Conservation (phyloP, 148 eudicot species). For the Bassia scoparia region DNA sequence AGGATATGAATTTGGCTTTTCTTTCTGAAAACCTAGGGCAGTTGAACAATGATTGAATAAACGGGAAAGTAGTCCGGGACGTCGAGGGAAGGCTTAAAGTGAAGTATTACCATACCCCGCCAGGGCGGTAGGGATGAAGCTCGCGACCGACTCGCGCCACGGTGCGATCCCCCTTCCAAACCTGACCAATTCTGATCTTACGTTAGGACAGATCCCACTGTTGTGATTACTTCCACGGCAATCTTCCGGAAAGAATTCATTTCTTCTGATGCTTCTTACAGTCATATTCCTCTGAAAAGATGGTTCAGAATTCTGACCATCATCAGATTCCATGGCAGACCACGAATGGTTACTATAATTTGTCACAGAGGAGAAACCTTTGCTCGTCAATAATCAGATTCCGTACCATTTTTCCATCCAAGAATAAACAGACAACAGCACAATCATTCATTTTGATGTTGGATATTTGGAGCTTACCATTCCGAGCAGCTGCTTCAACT, state of each 20-base stretch:
- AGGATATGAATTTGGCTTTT: slow-evolving; percentile 37
- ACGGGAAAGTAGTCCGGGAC: too few species aligned
- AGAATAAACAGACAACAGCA: slow-evolving; percentile 83
- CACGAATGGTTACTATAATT: slow-evolving; percentile 67
- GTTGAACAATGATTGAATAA: slow-evolving; percentile 92
- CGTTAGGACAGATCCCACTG: slow-evolving; percentile 31
- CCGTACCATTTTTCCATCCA: slow-evolving; percentile 85
- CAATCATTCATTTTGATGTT: slow-evolving; percentile 97
- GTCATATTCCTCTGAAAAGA: slow-evolving; percentile 71
- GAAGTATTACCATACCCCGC: too few species aligned
- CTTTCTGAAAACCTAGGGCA: slow-evolving; percentile 91
- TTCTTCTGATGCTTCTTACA: slow-evolving; percentile 65
- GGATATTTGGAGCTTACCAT: slow-evolving; percentile 93
- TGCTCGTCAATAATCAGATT: slow-evolving; percentile 75
- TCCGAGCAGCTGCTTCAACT: slow-evolving; percentile 82
- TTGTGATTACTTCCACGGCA: slow-evolving; percentile 36
- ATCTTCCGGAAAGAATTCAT: slow-evolving; percentile 39
- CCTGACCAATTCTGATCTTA: slow-evolving; percentile 93
- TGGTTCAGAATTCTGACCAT: slow-evolving; percentile 75
- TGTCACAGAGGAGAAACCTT: slow-evolving; percentile 71
- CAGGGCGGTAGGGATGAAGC: too few species aligned
- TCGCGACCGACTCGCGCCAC: too few species aligned
- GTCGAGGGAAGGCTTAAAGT: too few species aligned
- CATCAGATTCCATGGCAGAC: slow-evolving; percentile 65
- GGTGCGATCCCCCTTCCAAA: slow-evolving; percentile 94